Evolutionary conservation across 192 early-diverging fungal genomes (phyloP), one percentile per base, ranked within the genome.

Genomic region (Entomortierella beljakovae): DNA sequence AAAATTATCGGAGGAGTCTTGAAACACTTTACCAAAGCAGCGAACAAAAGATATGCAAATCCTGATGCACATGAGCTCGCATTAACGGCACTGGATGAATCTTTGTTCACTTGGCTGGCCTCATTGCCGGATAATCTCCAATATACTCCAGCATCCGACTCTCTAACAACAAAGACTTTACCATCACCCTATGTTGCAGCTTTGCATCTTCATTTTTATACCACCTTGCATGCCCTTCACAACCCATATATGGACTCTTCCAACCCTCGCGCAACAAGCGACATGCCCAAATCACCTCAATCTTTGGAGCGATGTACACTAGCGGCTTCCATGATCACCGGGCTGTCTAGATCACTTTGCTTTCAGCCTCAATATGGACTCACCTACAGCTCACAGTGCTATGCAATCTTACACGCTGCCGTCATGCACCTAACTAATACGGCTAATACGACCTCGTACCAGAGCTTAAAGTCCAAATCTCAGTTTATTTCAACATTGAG

Each of bases 171-270:
- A 34, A 79, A 79, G 46, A 65, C 79, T 18, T 53, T 71, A 23
- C 62, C 68, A 32, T 68, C 77, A 7, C 64, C 82, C 2, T 66
- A 70, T 34, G 80, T 80, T 38, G 60, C 80, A 10, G 64, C 66
- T 1, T 50, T 84, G 25, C 88, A 89, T 34, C 76, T 86, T 52
- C 62, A 85, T 29, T 89, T 88, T 71, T 85, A 87, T 52, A 85
- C 86, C 3, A 80, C 76, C 60, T 46, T 89, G 33, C 86, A 85
- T 51, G 68, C 87, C 18, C 60, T 89, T 13, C 88, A 89, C 52
- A 82, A 85, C 33, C 84, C 88, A 7, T 89, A 86, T 42, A 79
- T 79, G 75, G 75, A 79, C 61, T 79, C 75, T n/a, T 79, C 75
- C 23, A 79, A 79, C 22, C 75, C 75, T 53, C 60, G 75, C 7